Percentiles rank a stretch among this genome's conserved stretches.
phyloP scores from a whole-genome alignment of 257 asterid species.

The Fraxinus pennsylvanica region DNA sequence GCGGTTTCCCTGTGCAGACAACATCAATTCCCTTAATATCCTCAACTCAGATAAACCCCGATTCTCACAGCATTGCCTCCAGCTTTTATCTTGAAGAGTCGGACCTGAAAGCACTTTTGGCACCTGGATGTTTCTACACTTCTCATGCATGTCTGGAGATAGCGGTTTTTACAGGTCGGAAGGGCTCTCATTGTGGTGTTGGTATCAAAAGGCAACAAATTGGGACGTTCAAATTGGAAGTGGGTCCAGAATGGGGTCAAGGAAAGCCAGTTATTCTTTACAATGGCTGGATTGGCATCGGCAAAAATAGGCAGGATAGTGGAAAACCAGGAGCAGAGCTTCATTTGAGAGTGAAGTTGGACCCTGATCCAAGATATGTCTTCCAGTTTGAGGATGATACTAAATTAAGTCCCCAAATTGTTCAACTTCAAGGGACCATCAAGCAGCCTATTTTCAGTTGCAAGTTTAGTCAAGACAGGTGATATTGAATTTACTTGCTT shows the following conservation, averaged over 20 bases:
- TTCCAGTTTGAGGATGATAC: slow-evolving; percentile 90
- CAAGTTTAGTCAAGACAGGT: slow-evolving; percentile 95
- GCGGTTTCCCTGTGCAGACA: slow-evolving; percentile 96
- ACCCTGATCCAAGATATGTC: slow-evolving; percentile 94
- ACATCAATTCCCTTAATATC: slow-evolving; percentile 67
- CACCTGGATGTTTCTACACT: slow-evolving; percentile 76
- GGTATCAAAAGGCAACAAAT: slow-evolving; percentile 76
- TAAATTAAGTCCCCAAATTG: slow-evolving; percentile 76
- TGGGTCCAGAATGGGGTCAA: slow-evolving; percentile 88
- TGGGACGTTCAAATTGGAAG: slow-evolving; percentile 75
- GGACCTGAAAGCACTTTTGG: slow-evolving; percentile 64
- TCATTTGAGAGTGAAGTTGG: slow-evolving; percentile 81
- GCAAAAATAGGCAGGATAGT: slow-evolving; percentile 67
- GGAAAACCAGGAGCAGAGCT: slow-evolving; percentile 80
- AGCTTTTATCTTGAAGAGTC: slow-evolving; percentile 91
- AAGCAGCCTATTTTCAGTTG: slow-evolving; percentile 95
- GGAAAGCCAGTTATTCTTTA: slow-evolving; percentile 76
- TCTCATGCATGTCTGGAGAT: slow-evolving; percentile 82
- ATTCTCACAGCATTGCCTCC: slow-evolving; percentile 60
- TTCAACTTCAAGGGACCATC: slow-evolving; percentile 79
- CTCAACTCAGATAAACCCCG: slow-evolving; percentile 67
- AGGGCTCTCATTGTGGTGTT: slow-evolving; percentile 82
- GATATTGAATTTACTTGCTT: slow-evolving; percentile 15
- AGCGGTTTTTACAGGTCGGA: slow-evolving; percentile 72
- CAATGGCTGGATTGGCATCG: slow-evolving; percentile 90